Evolutionary conservation across 192 early-diverging fungal species (phyloP).

Genomic region (Backusella liffmaniae): DNA sequence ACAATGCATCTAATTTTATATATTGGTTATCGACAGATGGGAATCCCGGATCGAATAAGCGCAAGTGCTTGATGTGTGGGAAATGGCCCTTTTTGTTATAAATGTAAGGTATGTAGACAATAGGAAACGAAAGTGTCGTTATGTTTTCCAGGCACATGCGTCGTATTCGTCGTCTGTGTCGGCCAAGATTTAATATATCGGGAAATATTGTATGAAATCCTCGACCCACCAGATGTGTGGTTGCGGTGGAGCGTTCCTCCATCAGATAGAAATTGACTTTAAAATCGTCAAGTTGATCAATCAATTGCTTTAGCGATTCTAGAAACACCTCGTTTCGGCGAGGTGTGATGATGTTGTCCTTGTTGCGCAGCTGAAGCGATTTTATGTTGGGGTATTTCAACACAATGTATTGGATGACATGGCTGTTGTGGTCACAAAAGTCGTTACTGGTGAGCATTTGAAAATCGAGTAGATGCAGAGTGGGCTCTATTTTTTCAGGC

Average conservation of each 20-base stretch:
- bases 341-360: neutral
- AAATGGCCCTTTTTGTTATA: neutral
- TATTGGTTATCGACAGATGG: neutral
- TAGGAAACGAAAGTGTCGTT: neutral
- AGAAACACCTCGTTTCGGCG: neutral
- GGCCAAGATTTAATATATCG: neutral
- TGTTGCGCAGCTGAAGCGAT: neutral
- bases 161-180: neutral
- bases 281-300: neutral
- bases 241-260: neutral
- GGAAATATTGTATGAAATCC: neutral
- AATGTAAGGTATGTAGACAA: neutral
- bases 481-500: neutral
- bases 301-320: neutral
- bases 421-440: neutral
- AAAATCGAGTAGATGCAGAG: neutral
- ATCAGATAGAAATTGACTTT: neutral
- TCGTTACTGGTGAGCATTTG: neutral
- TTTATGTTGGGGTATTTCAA: neutral
- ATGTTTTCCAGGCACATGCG: neutral
- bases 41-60: neutral
- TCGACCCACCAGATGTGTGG: neutral
- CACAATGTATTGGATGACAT: neutral
- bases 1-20: neutral
- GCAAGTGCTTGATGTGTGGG: neutral